These are phyloP conservation scores for Lignosus rhinocerotis DNA, from an alignment of 1,284 basidiomycete genomes.

Conservation along the genomic window DNA sequence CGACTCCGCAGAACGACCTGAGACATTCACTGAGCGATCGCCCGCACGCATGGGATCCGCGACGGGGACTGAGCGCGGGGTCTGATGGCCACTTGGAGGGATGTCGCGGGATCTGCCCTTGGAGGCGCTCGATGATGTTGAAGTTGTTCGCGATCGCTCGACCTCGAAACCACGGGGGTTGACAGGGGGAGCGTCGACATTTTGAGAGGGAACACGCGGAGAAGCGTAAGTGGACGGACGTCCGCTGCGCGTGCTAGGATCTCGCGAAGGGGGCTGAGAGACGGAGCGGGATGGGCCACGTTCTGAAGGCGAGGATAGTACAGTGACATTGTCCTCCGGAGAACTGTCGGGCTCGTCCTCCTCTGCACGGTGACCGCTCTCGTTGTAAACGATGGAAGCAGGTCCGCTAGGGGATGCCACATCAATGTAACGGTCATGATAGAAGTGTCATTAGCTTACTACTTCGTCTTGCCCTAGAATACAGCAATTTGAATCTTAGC, in stretches of 20 bases:
- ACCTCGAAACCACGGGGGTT: slow-evolving; percentile 19
- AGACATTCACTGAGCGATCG: slow-evolving; percentile 32
- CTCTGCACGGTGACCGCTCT: slow-evolving; percentile 68
- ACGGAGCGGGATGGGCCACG: slow-evolving; percentile 21
- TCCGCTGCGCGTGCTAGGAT: slow-evolving; percentile 20
- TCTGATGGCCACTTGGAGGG: slow-evolving; percentile 5
- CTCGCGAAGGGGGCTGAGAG: slow-evolving; percentile 35
- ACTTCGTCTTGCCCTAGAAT: slow-evolving; percentile 56
- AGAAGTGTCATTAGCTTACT: slow-evolving; percentile 44
- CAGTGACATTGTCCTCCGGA: slow-evolving; percentile 33
- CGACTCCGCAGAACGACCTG: slow-evolving; percentile 33
- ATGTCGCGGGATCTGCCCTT: slow-evolving; percentile 33
- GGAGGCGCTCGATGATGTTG: slow-evolving; percentile 19
- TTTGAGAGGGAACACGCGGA: slow-evolving; percentile 18
- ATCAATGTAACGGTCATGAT: neutral
- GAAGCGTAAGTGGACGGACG: slow-evolving; percentile 24
- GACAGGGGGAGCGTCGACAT: slow-evolving; percentile 4
- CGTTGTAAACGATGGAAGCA: slow-evolving; percentile 77
- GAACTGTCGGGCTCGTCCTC: slow-evolving; percentile 57
- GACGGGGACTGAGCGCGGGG: slow-evolving; percentile 17
- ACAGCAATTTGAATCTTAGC: neutral
- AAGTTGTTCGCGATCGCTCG: slow-evolving; percentile 22
- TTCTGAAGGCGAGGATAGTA: slow-evolving; percentile 28
- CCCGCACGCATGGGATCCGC: slow-evolving; percentile 23
- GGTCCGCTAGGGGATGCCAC: slow-evolving; percentile 52